A percentile compares a stretch with the other conserved stretches of the same genome.
These are phyloP conservation scores for Maudiozyma barnettii DNA, from an alignment of 805 yeast genomes.

Conservation along the genomic window DNA sequence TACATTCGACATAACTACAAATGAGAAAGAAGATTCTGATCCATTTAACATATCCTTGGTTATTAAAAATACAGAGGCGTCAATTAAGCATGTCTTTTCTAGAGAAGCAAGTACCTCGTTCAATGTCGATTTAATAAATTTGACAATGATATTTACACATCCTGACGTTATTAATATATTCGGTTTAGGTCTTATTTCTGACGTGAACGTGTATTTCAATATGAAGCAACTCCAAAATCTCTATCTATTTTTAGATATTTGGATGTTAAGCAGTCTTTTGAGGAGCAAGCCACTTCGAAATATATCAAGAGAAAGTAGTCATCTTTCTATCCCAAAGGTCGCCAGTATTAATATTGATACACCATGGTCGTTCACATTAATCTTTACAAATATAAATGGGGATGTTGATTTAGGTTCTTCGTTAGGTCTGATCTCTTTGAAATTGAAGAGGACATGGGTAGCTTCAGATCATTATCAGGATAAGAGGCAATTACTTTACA, in stretches of 20 bases:
- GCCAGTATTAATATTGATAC: slow-evolving; percentile 38
- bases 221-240: slow-evolving; percentile 82
- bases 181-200: slow-evolving; percentile 44
- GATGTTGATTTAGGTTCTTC: slow-evolving; percentile 77
- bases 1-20: slow-evolving; percentile 47
- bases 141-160: slow-evolving; percentile 41
- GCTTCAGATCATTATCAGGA: slow-evolving; percentile 54
- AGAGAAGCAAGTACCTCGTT: slow-evolving; percentile 78
- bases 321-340: slow-evolving; percentile 28
- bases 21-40: slow-evolving; percentile 32
- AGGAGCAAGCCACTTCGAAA: slow-evolving; percentile 10
- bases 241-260: slow-evolving; percentile 70
- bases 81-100: slow-evolving; percentile 84
- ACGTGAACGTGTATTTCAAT: slow-evolving; percentile 55
- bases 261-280: slow-evolving; percentile 49
- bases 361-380: slow-evolving; percentile 63
- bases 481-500: slow-evolving; percentile 61
- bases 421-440: slow-evolving; percentile 53
- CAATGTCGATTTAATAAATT: slow-evolving; percentile 36
- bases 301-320: slow-evolving; percentile 1
- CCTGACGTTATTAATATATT: slow-evolving; percentile 34
- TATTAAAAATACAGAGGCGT: slow-evolving; percentile 51
- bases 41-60: slow-evolving; percentile 38
- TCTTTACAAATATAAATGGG: slow-evolving; percentile 43
- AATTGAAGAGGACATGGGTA: slow-evolving; percentile 55